Evolutionary conservation across 2,329 filamentous ascomycete species (phyloP).

Genomic region (Botryotinia globosa): DNA sequence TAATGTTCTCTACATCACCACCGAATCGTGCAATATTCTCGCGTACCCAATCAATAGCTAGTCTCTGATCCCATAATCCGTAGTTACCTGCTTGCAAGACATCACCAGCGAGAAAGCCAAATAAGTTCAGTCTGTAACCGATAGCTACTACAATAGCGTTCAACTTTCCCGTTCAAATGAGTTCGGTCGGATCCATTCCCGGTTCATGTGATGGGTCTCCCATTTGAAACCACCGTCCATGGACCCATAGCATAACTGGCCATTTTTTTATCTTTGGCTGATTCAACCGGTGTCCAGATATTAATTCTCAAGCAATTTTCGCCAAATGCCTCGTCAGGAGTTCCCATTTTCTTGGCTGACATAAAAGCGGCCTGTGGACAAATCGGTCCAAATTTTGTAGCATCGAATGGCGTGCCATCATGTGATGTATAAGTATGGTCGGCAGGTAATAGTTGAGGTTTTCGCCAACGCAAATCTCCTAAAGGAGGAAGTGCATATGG

Average conservation of each 20-base stretch:
- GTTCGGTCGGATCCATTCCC: slow-evolving; percentile 45
- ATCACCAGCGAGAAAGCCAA: slow-evolving; percentile 38
- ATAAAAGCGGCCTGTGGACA: slow-evolving; percentile 41
- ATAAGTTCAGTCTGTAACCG: slow-evolving; percentile 35
- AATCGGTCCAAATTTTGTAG: slow-evolving; percentile 40
- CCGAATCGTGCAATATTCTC: slow-evolving; percentile 58
- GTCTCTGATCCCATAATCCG: slow-evolving; percentile 59
- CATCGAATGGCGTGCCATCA: slow-evolving; percentile 39
- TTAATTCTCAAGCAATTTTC: slow-evolving; percentile 52
- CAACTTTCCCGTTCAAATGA: slow-evolving; percentile 37
- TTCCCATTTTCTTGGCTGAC: slow-evolving; percentile 31
- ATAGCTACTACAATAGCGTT: slow-evolving; percentile 21
- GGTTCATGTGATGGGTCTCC: slow-evolving; percentile 45
- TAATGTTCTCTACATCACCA: slow-evolving; percentile 53
- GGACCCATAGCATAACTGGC: slow-evolving; percentile 40
- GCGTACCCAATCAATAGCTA: slow-evolving; percentile 56
- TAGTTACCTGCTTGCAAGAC: slow-evolving; percentile 34
- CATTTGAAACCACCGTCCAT: slow-evolving; percentile 50
- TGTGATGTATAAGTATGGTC: slow-evolving; percentile 36
- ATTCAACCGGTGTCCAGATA: slow-evolving; percentile 45
- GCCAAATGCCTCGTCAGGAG: slow-evolving; percentile 36
- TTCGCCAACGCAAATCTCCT: slow-evolving; percentile 31
- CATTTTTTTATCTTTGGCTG: slow-evolving; percentile 13
- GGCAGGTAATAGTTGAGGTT: slow-evolving; percentile 36
- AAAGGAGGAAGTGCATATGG: slow-evolving; percentile 34